Evolutionary conservation across 495 filamentous ascomycete species (phyloP).

Genomic region (Articulospora tetracladia): DNA sequence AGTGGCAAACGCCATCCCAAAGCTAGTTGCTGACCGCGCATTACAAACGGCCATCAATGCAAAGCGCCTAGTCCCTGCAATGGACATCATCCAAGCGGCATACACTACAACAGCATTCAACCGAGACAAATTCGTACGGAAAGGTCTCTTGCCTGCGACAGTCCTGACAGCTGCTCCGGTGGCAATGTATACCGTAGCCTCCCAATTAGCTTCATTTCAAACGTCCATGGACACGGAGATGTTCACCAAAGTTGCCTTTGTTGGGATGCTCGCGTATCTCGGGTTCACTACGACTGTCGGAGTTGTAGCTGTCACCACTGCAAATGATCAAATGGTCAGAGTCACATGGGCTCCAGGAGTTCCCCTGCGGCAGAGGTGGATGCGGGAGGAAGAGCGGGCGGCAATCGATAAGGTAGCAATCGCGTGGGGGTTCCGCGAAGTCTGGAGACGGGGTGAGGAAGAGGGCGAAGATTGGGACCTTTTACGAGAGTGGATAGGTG

Average conservation of each 20-base stretch:
- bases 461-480: conserved; percentile 85
- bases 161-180: conserved; percentile 54
- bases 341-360: conserved; percentile 83
- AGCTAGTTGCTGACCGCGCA: conserved; percentile 61
- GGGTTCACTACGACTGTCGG: conserved; percentile 75
- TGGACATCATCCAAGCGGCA: conserved; percentile 76
- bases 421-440: conserved; percentile 85
- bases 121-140: conserved; percentile 55
- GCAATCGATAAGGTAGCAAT: conserved; percentile 81
- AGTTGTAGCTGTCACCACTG: conserved; percentile 74
- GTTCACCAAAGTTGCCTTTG: conserved; percentile 75
- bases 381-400: conserved; percentile 88
- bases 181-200: conserved; percentile 65
- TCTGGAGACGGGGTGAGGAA: conserved; percentile 79
- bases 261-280: conserved; percentile 76
- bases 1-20: conserved; percentile 66
- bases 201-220: conserved; percentile 55
- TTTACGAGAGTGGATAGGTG: conserved; percentile 72
- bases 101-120: conserved; percentile 71
- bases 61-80: conserved; percentile 68
- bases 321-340: conserved; percentile 91
- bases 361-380: conserved; percentile 79
- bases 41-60: conserved; percentile 71
- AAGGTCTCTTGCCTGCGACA: conserved; percentile 26
- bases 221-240: conserved; percentile 64